Percentiles rank a stretch among this genome's conserved stretches.
phyloP scores from a whole-genome alignment of 768 basidiomycete species.

The Agrocybe chaxingu region DNA sequence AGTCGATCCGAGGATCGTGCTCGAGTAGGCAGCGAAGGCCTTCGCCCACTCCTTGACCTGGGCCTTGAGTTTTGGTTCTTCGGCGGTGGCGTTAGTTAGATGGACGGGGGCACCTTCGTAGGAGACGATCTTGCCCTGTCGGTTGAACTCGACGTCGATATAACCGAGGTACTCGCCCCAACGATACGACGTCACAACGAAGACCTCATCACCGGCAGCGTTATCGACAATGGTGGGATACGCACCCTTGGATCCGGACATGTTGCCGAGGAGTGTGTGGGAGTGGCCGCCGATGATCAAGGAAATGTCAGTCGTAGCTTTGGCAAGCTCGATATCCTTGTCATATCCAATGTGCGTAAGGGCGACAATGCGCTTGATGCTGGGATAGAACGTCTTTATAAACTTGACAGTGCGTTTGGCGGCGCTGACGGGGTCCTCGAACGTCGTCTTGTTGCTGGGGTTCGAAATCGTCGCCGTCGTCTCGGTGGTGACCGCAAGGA shows the following conservation, averaged over 20 bases:
- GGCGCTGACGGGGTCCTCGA: constrained; percentile 34
- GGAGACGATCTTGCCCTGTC: constrained; percentile 32
- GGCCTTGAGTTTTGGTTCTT: constrained; percentile 32
- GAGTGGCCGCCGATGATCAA: constrained; percentile 43
- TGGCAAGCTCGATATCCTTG: constrained; percentile 37
- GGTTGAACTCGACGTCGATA: constrained; percentile 40
- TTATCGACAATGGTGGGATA: constrained; percentile 44
- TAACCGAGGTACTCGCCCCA: constrained; percentile 46
- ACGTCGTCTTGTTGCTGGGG: constrained; percentile 34
- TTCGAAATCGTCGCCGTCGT: constrained; percentile 35
- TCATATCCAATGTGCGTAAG: constrained; percentile 47
- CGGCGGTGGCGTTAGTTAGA: constrained; percentile 32
- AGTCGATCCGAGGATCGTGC: constrained; percentile 34
- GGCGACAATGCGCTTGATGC: constrained; percentile 37
- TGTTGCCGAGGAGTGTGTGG: constrained; percentile 42
- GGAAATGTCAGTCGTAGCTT: constrained; percentile 34
- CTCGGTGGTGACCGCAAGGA: constrained; percentile 41
- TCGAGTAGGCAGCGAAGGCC: constrained; percentile 32
- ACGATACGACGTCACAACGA: constrained; percentile 42
- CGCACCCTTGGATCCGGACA: constrained; percentile 33
- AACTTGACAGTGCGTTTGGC: constrained; percentile 34
- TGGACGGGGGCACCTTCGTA: constrained; percentile 42
- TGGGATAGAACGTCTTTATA: constrained; percentile 26
- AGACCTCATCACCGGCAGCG: constrained; percentile 42
- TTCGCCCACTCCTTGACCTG: constrained; percentile 36